A percentile compares a stretch with the other conserved stretches of the same genome.
These are phyloP conservation scores for Leishmania arabica DNA, from an alignment of 208 protist genomes.

Conservation along the genomic window DNA sequence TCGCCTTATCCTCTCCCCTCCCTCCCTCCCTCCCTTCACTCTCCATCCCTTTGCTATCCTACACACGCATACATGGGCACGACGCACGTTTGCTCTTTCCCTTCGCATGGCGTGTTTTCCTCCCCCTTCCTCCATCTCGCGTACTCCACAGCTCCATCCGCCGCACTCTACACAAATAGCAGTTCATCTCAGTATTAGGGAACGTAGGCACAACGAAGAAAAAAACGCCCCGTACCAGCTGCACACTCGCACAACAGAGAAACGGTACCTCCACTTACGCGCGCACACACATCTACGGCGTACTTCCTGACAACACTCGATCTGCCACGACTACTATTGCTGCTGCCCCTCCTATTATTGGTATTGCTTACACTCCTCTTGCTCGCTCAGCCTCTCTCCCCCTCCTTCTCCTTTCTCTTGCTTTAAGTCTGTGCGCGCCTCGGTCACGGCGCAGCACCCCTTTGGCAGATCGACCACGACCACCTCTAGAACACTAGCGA, in stretches of 20 bases:
- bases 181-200: background rate
- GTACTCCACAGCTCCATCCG: background rate
- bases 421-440: background rate
- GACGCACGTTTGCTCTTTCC: background rate
- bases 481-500: background rate
- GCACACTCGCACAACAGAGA: background rate
- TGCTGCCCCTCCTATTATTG: background rate
- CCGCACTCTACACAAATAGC: background rate
- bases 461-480: background rate
- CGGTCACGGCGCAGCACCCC: background rate
- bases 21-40: too few relatives aligned
- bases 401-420: background rate
- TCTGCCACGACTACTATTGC: background rate
- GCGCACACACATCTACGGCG: background rate
- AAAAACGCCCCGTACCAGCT: too few relatives aligned
- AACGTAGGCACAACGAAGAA: background rate
- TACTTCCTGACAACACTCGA: background rate
- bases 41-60: background rate
- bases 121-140: background rate
- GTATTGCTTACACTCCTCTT: background rate
- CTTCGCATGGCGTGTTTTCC: background rate
- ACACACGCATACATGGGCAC: background rate
- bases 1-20: too few relatives aligned
- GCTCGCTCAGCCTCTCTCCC: background rate
- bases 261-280: background rate